phyloP scores from a whole-genome alignment of 225 moss, liverwort and hornwort genomes.

The Lunularia cruciata region DNA sequence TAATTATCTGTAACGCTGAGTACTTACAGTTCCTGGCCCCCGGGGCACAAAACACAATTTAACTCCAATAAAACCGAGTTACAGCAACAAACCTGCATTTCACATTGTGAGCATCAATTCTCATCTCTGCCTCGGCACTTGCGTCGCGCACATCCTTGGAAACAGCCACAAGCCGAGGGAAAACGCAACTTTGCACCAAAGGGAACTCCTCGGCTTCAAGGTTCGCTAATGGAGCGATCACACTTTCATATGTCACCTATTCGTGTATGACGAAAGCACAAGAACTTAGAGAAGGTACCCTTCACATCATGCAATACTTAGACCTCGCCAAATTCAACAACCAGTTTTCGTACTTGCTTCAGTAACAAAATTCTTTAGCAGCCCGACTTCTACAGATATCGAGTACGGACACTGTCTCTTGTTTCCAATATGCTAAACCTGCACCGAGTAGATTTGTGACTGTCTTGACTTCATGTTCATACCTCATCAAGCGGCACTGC shows the following conservation, averaged over 20 bases:
- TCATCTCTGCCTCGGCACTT: conserved; percentile 91
- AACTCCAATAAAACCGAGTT: neutral
- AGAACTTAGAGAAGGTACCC: neutral
- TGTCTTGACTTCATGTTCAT: conserved; percentile 15
- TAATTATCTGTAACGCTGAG: no score
- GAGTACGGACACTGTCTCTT: no score
- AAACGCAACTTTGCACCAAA: conserved; percentile 82
- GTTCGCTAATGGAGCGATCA: conserved; percentile 87
- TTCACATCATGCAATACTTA: neutral
- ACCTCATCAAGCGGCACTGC: conserved; percentile 76
- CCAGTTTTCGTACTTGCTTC: neutral
- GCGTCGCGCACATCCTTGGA: conserved; percentile 91
- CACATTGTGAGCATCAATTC: conserved; percentile 81
- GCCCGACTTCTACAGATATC: no score
- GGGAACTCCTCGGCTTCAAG: conserved; percentile 83
- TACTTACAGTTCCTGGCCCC: no score
- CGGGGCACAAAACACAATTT: neutral
- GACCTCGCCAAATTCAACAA: neutral
- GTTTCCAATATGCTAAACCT: no score
- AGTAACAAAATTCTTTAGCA: no score
- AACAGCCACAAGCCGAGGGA: conserved; percentile 79
- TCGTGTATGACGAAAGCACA: neutral
- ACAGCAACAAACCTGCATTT: conserved; percentile 64
- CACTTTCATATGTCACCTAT: conserved; percentile 81
- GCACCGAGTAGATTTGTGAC: no score